phyloP scores from a whole-genome alignment of 495 filamentous ascomycete species.

The Hypoxylon cercidicola region DNA sequence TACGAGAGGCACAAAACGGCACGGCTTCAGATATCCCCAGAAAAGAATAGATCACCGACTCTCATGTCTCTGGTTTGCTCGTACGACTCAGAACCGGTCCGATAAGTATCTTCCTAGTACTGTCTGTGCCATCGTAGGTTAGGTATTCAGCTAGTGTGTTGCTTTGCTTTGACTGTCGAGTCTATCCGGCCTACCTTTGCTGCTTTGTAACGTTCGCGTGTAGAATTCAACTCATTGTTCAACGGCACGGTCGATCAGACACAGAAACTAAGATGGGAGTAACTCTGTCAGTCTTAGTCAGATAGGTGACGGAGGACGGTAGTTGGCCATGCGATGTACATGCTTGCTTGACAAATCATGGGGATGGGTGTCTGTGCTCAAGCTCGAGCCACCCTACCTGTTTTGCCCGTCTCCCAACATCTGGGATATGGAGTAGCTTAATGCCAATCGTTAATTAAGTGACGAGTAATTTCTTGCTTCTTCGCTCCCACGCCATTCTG shows the following conservation, averaged over 20 bases:
- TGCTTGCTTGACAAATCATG: constrained; percentile 25
- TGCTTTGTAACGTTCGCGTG: too few species aligned
- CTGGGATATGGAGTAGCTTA: constrained; percentile 19
- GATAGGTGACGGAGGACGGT: constrained; percentile 20
- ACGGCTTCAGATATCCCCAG: not conserved
- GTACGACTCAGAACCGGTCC: constrained; percentile 17
- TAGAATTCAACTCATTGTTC: constrained; percentile 1
- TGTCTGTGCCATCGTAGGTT: not conserved
- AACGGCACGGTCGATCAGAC: constrained; percentile 12
- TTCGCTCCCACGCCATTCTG: constrained; percentile 4
- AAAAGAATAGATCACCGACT: constrained; percentile 3
- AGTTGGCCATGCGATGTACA: not conserved
- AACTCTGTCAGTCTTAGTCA: constrained; percentile 31
- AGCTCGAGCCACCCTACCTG: too few species aligned
- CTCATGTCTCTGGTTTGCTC: constrained; percentile 25
- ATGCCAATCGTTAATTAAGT: constrained; percentile 10
- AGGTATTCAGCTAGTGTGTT: constrained; percentile 9
- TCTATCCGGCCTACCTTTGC: constrained; percentile 3
- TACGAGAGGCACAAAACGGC: not conserved
- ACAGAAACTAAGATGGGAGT: not conserved
- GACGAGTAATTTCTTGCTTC: constrained; percentile 6
- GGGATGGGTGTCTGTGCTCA: constrained; percentile 8
- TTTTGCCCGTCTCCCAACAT: constrained; percentile 15
- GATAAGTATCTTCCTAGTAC: constrained; percentile 8
- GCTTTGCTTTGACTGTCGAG: constrained; percentile 11